Percentiles rank a stretch among this genome's conserved stretches.
These are phyloP conservation scores for Filobasidium wieringae DNA, from an alignment of 768 basidiomycete species.

Conservation along the genomic window DNA sequence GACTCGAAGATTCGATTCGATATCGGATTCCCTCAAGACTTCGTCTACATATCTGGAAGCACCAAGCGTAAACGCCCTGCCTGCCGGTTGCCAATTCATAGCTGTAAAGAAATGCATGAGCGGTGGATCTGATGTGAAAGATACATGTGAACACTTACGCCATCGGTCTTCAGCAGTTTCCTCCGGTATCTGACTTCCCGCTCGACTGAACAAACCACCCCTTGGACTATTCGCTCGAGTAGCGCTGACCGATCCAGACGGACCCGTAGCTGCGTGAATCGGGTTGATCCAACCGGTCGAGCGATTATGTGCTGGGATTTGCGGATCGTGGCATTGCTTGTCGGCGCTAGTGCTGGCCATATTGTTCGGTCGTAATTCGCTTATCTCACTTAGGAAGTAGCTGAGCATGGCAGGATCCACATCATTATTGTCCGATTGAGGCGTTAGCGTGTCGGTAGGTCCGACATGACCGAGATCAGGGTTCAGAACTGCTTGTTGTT, in stretches of 20 bases:
- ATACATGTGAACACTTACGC: background rate
- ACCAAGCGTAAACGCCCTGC: conserved; percentile 1
- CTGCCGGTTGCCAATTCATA: conserved; percentile 13
- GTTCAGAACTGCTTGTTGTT: background rate
- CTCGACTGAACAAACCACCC: background rate
- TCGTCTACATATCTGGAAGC: conserved; percentile 2
- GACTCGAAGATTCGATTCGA: background rate
- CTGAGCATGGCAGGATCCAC: background rate
- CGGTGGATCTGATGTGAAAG: background rate
- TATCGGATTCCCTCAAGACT: background rate
- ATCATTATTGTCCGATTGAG: background rate
- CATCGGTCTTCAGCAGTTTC: conserved; percentile 9
- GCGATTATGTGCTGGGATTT: background rate
- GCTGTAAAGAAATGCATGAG: background rate
- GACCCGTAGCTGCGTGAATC: background rate
- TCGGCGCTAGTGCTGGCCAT: background rate
- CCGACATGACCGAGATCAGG: background rate
- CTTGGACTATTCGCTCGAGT: background rate
- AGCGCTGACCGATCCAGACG: background rate
- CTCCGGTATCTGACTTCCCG: background rate
- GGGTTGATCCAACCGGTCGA: background rate
- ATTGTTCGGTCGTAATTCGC: background rate
- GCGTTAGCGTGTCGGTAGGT: background rate
- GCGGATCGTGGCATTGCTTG: background rate
- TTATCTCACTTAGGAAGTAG: background rate